Evolutionary conservation across 1,284 basidiomycete species (phyloP).

Genomic region (Tranzscheliella williamsii): DNA sequence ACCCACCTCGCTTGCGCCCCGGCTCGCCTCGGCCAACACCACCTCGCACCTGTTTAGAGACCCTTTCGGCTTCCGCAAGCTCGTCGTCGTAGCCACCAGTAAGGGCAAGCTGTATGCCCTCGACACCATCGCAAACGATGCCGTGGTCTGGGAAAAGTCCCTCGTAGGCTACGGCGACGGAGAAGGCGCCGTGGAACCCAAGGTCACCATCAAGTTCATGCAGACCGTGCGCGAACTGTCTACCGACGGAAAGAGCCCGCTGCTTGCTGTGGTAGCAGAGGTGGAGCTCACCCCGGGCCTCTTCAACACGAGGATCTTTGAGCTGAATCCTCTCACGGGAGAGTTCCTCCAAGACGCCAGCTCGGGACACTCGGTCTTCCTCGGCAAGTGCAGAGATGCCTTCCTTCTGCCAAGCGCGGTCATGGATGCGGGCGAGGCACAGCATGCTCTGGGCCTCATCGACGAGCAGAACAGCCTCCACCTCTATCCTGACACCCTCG

Average conservation of each 20-base stretch:
- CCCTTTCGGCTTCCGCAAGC: constrained; percentile 82
- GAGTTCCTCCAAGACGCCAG: constrained; percentile 36
- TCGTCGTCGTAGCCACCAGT: constrained; percentile 74
- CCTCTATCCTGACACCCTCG: constrained; percentile 42
- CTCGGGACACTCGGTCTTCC: constrained; percentile 32
- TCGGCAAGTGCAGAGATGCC: constrained; percentile 40
- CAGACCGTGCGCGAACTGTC: constrained; percentile 46
- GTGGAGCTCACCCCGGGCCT: constrained; percentile 28
- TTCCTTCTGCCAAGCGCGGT: constrained; percentile 39
- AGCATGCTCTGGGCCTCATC: constrained; percentile 68
- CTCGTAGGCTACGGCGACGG: constrained; percentile 55
- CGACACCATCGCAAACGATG: constrained; percentile 70
- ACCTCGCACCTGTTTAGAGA: constrained; percentile 64
- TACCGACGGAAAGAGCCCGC: constrained; percentile 37
- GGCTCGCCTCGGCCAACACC: constrained; percentile 30
- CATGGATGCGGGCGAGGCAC: constrained; percentile 37
- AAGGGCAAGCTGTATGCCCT: constrained; percentile 80
- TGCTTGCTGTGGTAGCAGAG: constrained; percentile 53
- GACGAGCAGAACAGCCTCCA: constrained; percentile 65
- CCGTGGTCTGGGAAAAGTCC: constrained; percentile 55
- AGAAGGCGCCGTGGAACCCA: constrained; percentile 46
- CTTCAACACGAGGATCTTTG: constrained; percentile 49
- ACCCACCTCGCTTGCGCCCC: constrained; percentile 38
- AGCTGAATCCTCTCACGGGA: constrained; percentile 57
- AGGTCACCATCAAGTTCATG: constrained; percentile 46